A percentile compares a stretch with the other conserved stretches of the same genome.
phyloP scores from a whole-genome alignment of 192 early-diverging fungal genomes.

The Coemansia sp. region DNA sequence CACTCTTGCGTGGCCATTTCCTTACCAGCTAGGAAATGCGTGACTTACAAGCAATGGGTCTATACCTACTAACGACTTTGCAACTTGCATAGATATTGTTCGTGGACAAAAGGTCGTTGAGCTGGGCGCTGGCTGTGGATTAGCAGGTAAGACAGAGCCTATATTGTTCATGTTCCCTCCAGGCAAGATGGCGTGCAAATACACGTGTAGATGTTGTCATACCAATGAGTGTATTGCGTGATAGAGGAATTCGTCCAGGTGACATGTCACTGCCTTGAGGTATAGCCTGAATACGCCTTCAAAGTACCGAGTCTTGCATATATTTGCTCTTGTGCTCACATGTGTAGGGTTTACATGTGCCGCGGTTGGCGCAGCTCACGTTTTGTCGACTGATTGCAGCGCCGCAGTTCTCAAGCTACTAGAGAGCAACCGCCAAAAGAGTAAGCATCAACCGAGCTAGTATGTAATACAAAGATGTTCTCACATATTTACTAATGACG shows the following conservation, averaged over 20 bases:
- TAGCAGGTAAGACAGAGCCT: slow-evolving; percentile 29
- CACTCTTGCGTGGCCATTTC: neutral
- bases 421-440: slow-evolving; percentile 28
- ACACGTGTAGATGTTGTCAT: neutral
- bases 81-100: slow-evolving; percentile 37
- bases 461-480: neutral
- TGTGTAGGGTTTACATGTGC: slow-evolving; percentile 53
- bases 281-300: neutral
- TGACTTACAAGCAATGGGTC: neutral
- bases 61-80: slow-evolving; percentile 12
- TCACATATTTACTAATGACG: neutral
- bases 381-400: slow-evolving; percentile 40
- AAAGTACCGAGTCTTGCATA: neutral
- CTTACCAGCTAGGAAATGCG: neutral
- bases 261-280: neutral
- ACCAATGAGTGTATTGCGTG: neutral
- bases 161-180: neutral
- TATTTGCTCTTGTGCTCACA: neutral
- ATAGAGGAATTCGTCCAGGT: neutral
- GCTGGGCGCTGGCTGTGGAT: slow-evolving; percentile 51
- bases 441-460: slow-evolving; percentile 17
- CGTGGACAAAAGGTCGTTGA: slow-evolving; percentile 48
- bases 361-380: slow-evolving; percentile 44
- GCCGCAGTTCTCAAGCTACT: slow-evolving; percentile 38
- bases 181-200: neutral